Percentiles rank a stretch among this genome's conserved stretches.
Conservation (phyloP, 2,329 filamentous ascomycete species). For the Chrysoporthe puriensis region DNA sequence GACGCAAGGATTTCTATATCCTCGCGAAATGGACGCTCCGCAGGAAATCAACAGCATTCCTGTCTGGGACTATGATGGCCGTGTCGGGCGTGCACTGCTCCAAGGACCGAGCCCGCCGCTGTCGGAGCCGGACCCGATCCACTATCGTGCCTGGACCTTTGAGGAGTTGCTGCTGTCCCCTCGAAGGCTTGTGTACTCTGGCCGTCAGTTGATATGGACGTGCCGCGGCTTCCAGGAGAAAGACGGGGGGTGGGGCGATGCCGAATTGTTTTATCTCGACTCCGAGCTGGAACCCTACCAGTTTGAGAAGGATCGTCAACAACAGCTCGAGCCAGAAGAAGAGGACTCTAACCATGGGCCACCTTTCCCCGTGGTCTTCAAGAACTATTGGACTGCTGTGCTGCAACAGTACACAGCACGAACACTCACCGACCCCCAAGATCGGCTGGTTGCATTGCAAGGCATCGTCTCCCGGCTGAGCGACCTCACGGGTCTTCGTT, state of each 20-base stretch:
- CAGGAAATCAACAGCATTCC: background rate
- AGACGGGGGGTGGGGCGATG: background rate
- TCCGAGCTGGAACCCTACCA: background rate
- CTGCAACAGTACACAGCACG: slow-evolving; percentile 5
- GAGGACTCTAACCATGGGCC: background rate
- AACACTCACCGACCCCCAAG: background rate
- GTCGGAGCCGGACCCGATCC: background rate
- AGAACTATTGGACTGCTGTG: background rate
- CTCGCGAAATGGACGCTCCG: background rate
- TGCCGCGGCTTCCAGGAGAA: slow-evolving; percentile 1
- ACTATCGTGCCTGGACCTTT: background rate
- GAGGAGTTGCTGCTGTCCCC: background rate
- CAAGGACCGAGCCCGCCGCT: background rate
- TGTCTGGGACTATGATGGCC: background rate
- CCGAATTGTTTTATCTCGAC: background rate
- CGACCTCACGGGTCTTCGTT: background rate
- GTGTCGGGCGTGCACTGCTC: background rate
- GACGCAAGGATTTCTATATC: background rate
- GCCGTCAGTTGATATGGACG: background rate
- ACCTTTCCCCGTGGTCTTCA: background rate
- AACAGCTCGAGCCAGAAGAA: background rate
- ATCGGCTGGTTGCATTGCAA: background rate
- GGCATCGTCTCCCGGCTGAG: background rate
- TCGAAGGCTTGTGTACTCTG: background rate
- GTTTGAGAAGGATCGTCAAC: background rate